Evolutionary conservation across 2,329 filamentous ascomycete species (phyloP).

Genomic region (Diaporthe destruens): DNA sequence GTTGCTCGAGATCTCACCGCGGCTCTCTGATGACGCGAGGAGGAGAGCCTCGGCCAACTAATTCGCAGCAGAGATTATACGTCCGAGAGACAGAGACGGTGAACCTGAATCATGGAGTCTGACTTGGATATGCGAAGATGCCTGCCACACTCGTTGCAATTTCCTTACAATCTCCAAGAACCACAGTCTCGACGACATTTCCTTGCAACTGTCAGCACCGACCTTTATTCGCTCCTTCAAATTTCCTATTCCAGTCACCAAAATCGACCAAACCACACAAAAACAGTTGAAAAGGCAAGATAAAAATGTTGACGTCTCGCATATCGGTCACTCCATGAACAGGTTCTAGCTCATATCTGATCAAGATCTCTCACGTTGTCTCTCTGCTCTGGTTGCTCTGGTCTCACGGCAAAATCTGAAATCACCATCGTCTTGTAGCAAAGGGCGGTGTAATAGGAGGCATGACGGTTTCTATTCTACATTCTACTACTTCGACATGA

Average conservation of each 20-base stretch:
- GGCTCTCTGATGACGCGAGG: constrained; percentile 65
- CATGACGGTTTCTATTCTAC: constrained; percentile 3
- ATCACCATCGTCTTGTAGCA: not conserved
- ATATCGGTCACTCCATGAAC: constrained; percentile 31
- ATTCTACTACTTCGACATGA: constrained; percentile 30
- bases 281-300: constrained; percentile 40
- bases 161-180: constrained; percentile 27
- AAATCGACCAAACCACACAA: constrained; percentile 29
- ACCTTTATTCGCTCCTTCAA: constrained; percentile 49
- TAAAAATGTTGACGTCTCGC: constrained; percentile 32
- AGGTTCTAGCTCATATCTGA: constrained; percentile 17
- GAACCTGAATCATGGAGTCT: constrained; percentile 28
- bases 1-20: constrained; percentile 75
- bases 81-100: constrained; percentile 18
- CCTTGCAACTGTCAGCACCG: constrained; percentile 43
- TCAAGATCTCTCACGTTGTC: not conserved
- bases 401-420: not conserved
- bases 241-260: constrained; percentile 40
- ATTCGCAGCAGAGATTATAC: constrained; percentile 37
- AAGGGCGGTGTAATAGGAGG: constrained; percentile 16
- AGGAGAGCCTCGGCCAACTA: constrained; percentile 46
- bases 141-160: constrained; percentile 40
- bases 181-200: constrained; percentile 43
- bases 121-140: constrained; percentile 39
- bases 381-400: constrained; percentile 5